Evolutionary conservation across 2,329 filamentous ascomycete species (phyloP).

Genomic region (Onygena corvina): DNA sequence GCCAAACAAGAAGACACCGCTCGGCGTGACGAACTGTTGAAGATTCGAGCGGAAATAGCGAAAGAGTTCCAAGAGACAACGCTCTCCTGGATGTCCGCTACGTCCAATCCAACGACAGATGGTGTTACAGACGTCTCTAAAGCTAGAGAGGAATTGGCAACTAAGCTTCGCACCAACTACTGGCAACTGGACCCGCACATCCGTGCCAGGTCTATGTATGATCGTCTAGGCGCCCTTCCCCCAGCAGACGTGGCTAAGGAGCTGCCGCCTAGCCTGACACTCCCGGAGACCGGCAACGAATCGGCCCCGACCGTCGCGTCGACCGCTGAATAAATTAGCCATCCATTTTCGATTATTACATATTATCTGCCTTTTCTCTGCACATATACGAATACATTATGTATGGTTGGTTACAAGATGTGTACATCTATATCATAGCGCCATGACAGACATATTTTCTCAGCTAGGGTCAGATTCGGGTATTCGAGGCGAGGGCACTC

Average conservation of each 20-base stretch:
- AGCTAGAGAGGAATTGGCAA: slow-evolving; percentile 51
- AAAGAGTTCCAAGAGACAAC: slow-evolving; percentile 64
- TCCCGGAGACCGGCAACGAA: slow-evolving; percentile 12
- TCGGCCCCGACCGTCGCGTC: slow-evolving; percentile 2
- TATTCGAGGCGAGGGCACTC: no score
- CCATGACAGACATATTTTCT: no score
- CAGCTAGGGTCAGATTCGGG: no score
- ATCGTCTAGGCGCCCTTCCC: slow-evolving; percentile 55
- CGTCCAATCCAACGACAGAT: slow-evolving; percentile 32
- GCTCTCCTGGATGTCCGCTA: slow-evolving; percentile 56
- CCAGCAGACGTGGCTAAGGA: slow-evolving; percentile 10
- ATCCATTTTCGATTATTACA: no score
- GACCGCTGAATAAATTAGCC: not conserved
- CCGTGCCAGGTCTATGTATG: slow-evolving; percentile 70
- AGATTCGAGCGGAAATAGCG: slow-evolving; percentile 53
- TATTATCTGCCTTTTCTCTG: no score
- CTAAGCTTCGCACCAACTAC: slow-evolving; percentile 59
- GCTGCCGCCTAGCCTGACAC: not conserved
- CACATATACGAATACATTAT: no score
- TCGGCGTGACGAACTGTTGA: slow-evolving; percentile 52
- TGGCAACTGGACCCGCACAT: slow-evolving; percentile 85
- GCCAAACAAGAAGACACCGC: slow-evolving; percentile 55
- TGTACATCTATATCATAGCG: no score
- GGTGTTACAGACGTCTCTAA: slow-evolving; percentile 41
- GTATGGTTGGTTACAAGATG: no score